Base-by-base conservation (phyloP, 2,329 filamentous ascomycete genomes). In the Seiridium cupressi region DNA sequence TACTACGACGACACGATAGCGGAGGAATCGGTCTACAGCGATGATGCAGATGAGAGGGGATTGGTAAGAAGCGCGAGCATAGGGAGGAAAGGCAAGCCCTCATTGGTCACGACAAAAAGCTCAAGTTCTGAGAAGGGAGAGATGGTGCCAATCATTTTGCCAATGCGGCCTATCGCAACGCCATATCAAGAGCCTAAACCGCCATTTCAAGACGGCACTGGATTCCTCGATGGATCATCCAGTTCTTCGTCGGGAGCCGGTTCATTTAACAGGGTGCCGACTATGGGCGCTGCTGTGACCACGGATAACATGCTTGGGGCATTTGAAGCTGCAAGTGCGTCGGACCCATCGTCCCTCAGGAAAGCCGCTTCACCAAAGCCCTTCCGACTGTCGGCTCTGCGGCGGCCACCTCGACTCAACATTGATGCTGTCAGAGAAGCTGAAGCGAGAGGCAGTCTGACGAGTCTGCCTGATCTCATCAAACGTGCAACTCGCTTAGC, bases 381-480 rank as follows among this genome's bases (percentile, higher is more conserved):
- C 0, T 80, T 74, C 64, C 82, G 77, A 18, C 65, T 86, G 32
- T 87, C 85, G 9, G 83, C 81, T 10, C 79, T 88, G 59, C 78
- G 82, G 65, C 77, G 84, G 54, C 93, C 94, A 38, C 90, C 92
- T 3, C 86, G 85, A 42, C 78, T 97, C 3, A 88, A 97, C 70
- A 89, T 97, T 32, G 89, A 93, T 69, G 91, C 91, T 3, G 90
- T 96, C 3, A 85, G 87, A 64, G 87, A 89, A 56, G 91, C 91
- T 13, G 92, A 97, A 73, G 86, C 89, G 1, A 86, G 95, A 69
- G 93, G 92, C 3, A 97, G 93, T 72, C 81, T 97, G 64, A 98
- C 95, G 1, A 97, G 93, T 74, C 79, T 99, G 61, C 90, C 93
- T 0, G 95, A 98, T 72, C 79, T 99, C 62, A 98, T 99, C 66